Base-by-base conservation (phyloP, 2,329 filamentous ascomycete species). In the Sordariomycetes sp. region DNA sequence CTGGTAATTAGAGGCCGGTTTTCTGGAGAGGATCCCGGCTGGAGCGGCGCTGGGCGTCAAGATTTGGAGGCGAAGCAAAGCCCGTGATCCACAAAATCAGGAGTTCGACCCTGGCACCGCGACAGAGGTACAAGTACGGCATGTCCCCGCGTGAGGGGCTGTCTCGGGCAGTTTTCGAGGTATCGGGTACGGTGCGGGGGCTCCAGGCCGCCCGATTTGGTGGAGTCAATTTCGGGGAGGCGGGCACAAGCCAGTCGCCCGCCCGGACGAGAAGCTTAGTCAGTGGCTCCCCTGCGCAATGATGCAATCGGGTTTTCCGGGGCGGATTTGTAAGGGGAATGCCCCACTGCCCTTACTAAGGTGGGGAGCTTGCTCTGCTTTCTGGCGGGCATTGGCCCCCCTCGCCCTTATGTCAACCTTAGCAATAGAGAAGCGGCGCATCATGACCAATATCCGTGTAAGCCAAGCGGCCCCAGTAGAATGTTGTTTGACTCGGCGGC, bases 381-480 rank as follows among this genome's bases (percentile, higher is more conserved):
- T 7, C 5, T 45, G 39, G 39, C 39, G 13, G n/a, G 39, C 36
- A 39, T 39, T 32, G 28, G 28, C 28, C 8, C 28, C 8, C 28
- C 28, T 32, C 28, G 4, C 45, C 34, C 53, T 55, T 55, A 55
- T 39, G 36, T 55, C 34, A 55, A 25, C 52, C 25, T 53, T 53
- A 53, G 52, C 15, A 53, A 53, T 32, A 10, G 13, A 15, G 7
- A 10, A 35, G 12, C 20, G 45, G 22, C n/a, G n/a, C 20, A 51
- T 56, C 42, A 51, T 56, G 39, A 56, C 54, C 39, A 56, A 56
- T 56, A 22, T 56, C 35, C 10, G n/a, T 56, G 54, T 56, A 32
- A 55, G 53, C 45, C 22, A 22, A 45, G 10, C 53, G 13, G 36
- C n/a, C 15, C n/a, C n/a, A 36, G 15, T 8, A 42, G 17, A 45